Conservation (phyloP, 2,329 filamentous ascomycete species). For the Drechslerella dactyloides region DNA sequence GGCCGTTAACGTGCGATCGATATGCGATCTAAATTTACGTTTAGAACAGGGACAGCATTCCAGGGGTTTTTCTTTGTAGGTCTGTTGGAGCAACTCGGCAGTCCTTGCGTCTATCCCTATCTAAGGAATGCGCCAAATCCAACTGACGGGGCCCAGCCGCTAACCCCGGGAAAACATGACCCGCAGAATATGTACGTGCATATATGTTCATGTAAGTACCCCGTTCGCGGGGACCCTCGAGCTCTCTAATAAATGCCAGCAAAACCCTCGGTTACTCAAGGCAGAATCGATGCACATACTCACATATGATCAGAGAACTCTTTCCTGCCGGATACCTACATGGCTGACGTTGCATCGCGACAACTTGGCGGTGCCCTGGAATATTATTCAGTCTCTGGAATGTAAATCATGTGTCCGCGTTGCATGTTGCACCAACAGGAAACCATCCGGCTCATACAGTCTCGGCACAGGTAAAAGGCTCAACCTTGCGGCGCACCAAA, state of each 20-base stretch:
- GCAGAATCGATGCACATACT: constrained; percentile 1
- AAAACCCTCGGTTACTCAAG: background rate
- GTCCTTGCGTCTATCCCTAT: constrained; percentile 6
- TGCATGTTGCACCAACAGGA: constrained; percentile 35
- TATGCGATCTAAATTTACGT: background rate
- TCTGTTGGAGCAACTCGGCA: background rate
- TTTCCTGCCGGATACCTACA: constrained; percentile 21
- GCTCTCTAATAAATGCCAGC: background rate
- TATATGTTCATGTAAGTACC: no score
- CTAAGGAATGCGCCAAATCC: constrained; percentile 38
- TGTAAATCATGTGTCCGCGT: constrained; percentile 22
- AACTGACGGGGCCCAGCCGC: background rate
- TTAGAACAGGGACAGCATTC: background rate
- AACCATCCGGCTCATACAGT: background rate
- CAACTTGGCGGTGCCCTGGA: background rate
- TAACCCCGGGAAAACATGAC: constrained; percentile 8
- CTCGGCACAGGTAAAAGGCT: no score
- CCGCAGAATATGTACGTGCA: constrained; percentile 21
- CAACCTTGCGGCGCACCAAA: background rate
- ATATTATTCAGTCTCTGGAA: constrained; percentile 10
- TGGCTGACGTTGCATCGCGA: constrained; percentile 42
- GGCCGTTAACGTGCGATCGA: background rate
- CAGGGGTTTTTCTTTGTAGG: background rate
- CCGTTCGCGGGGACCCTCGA: constrained; percentile 33
- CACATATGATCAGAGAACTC: background rate